Percentiles rank a stretch among this genome's conserved stretches.
Conservation (phyloP, 2,329 filamentous ascomycete species). For the Neopestalotiopsis clavispora region DNA sequence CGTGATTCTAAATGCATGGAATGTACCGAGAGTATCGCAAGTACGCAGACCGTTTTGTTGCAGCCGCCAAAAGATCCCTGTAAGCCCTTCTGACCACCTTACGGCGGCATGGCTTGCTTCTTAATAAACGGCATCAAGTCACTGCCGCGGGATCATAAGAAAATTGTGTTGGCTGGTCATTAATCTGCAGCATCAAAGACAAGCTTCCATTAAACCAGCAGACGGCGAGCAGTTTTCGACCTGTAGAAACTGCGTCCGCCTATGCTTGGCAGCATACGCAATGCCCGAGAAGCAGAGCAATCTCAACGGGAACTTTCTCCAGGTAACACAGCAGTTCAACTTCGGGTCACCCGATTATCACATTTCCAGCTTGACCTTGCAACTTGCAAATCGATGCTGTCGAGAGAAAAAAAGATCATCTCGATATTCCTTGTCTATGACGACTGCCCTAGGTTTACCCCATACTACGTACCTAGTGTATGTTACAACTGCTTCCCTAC, state of each 20-base stretch:
- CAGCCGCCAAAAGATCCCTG: not conserved
- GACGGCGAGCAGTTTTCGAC: not conserved
- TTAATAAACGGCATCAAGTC: not conserved
- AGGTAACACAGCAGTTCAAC: not conserved
- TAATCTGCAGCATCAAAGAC: not conserved
- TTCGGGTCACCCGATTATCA: not conserved
- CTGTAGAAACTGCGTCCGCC: not conserved
- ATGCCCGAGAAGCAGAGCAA: not conserved
- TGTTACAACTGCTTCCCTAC: not conserved
- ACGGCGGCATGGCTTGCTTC: not conserved
- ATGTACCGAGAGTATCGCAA: not conserved
- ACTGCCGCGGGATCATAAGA: not conserved
- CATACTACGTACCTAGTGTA: not conserved
- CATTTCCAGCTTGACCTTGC: not conserved
- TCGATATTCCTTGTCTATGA: not conserved
- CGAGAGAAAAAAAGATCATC: not conserved
- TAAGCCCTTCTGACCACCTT: not conserved
- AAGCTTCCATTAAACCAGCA: not conserved
- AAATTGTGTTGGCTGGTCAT: not conserved
- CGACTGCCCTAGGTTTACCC: not conserved
- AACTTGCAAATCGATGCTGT: not conserved
- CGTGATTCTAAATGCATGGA: not conserved
- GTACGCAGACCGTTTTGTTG: not conserved
- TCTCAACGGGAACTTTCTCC: not conserved
- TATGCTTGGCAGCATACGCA: not conserved